Percentiles rank a stretch among this genome's conserved stretches.
Evolutionary conservation across 2,329 filamentous ascomycete species (phyloP).

Genomic region (Penicillium psychrosexuale): DNA sequence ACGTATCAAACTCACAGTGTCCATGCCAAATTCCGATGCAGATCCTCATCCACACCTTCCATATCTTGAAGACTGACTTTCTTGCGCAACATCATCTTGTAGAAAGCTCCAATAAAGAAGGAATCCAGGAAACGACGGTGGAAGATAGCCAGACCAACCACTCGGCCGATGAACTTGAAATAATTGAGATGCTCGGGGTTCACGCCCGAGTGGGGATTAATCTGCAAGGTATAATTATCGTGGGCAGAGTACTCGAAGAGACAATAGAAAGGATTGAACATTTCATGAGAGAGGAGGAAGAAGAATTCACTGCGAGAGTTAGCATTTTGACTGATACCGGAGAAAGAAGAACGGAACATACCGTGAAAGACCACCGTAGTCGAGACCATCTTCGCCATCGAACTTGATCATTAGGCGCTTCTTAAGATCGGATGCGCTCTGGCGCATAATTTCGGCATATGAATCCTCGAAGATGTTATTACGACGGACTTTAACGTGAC

Average conservation of each 20-base stretch:
- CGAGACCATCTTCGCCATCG: conserved; percentile 93
- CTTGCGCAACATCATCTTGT: conserved; percentile 99
- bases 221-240: conserved; percentile 99
- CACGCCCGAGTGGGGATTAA: conserved; percentile 98
- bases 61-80: conserved; percentile 88
- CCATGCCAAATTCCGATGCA: conserved; percentile 95
- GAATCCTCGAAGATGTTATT: conserved; percentile 99
- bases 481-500: conserved; percentile 94
- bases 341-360: conserved; percentile 33
- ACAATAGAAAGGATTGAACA: conserved; percentile 99
- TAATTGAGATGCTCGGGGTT: conserved; percentile 99
- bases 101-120: conserved; percentile 98
- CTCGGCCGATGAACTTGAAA: conserved; percentile 98
- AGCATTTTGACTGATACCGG: conserved; percentile 17
- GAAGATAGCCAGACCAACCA: conserved; percentile 96
- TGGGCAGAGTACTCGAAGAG: conserved; percentile 99
- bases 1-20: conserved; percentile 60
- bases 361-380: conserved; percentile 93
- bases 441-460: conserved; percentile 96
- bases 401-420: conserved; percentile 99
- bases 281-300: conserved; percentile 97
- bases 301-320: conserved; percentile 77
- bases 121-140: conserved; percentile 95
- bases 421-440: conserved; percentile 93
- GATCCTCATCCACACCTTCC: conserved; percentile 98